Evolutionary conservation across 2,329 filamentous ascomycete genomes (phyloP), one percentile per base, ranked within the genome.

Genomic region (Fusarium metavorans): DNA sequence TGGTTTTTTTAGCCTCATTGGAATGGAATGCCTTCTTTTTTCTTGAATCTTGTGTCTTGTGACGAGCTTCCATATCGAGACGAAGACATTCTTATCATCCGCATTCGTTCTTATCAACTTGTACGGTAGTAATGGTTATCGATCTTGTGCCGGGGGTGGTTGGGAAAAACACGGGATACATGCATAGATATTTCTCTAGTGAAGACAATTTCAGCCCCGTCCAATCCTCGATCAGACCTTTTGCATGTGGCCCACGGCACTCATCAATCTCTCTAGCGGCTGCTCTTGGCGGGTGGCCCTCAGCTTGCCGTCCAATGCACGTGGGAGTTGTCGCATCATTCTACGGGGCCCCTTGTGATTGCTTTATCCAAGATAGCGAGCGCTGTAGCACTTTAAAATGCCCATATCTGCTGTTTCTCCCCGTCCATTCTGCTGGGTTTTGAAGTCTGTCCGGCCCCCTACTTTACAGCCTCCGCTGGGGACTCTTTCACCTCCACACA

Each of bases 141-240:
- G 43, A n/a, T 16, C 8, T 27, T 27, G 25, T 27, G 6, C 25
- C 25, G 25, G 35, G 45, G 23, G 23, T 50, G 45, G 45, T 50
- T 50, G 23, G 45, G 14, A 16, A 11, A 16, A 20, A n/a, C 16
- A 13, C 16, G 16, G 25, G 25, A 52, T 52, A 52, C 25, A n/a
- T 30, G 20, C 52, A 57, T 35, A 37, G n/a, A 34, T 57, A 32
- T 52, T 30, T 25, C 3, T n/a, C 7, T 52, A 52, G 52, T 37
- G 13, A 4, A 16, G 2, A 13, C 2, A 54, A 32, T 20, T 23
- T 23, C 20, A 41, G 11, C 7, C 35, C 59, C 18, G 18, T 52
- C 72, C 72, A 74, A 74, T 74, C 72, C 68, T n/a, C 20, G 52
- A 52, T 35, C 48, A 32, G 34, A n/a, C 50, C 41, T 62, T 30